Percentiles rank a stretch among this genome's conserved stretches.
phyloP scores from a whole-genome alignment of 148 eudicot species.

The Silene uniflora region DNA sequence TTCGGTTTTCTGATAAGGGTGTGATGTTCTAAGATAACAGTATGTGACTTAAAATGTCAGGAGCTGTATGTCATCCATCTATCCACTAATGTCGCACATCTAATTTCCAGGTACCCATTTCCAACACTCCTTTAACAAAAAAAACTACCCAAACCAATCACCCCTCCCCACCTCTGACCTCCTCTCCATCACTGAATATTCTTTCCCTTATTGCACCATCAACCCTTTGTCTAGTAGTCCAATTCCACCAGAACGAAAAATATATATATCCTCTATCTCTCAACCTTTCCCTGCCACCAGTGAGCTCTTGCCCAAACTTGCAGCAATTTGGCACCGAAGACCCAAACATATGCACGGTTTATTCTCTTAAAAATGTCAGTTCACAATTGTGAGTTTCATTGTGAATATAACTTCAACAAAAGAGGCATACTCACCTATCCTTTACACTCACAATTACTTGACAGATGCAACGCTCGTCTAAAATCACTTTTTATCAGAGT shows the following conservation, averaged over 20 bases:
- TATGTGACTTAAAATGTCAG: not conserved
- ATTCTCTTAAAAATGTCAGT: not conserved
- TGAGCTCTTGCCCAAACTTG: not conserved
- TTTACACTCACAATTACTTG: not conserved
- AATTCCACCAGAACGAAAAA: not conserved
- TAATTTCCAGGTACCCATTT: constrained; percentile 1
- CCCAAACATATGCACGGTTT: not conserved
- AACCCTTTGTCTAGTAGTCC: not conserved
- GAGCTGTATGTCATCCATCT: not conserved
- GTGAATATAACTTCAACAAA: not conserved
- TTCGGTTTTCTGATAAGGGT: not conserved
- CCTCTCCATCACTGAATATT: not conserved
- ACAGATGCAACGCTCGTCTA: not conserved
- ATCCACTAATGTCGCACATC: not conserved
- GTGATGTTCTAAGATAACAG: not conserved
- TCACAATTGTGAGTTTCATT: not conserved
- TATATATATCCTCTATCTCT: not conserved
- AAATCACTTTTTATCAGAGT: not conserved
- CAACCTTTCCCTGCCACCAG: not conserved
- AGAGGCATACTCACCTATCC: not conserved
- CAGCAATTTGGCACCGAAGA: not conserved
- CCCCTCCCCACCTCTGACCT: not conserved
- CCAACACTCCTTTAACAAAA: not conserved
- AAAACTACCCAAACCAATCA: not conserved
- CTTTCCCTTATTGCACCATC: not conserved